A percentile compares a stretch with the other conserved stretches of the same genome.
Conservation (phyloP, 805 yeast species). For the Ogataea nakhonphanomensis region DNA sequence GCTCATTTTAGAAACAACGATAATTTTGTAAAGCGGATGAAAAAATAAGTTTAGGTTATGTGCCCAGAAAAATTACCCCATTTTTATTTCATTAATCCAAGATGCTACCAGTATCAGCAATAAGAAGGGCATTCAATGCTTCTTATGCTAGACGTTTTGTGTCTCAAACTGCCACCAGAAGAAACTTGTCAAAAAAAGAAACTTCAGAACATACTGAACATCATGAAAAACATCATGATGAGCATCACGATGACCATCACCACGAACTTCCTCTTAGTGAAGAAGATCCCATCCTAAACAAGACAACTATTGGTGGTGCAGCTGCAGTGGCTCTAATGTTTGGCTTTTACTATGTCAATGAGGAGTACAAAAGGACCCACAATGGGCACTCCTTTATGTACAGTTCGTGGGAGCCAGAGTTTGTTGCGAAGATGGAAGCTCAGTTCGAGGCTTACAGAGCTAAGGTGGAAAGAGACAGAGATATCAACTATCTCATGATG, state of each 20-base stretch:
- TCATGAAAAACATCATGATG: conserved; percentile 8
- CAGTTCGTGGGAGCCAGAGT: conserved; percentile 14
- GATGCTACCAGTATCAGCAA: too few relatives aligned
- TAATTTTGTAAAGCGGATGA: not conserved
- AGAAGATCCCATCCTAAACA: conserved; percentile 30
- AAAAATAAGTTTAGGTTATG: conserved; percentile 9
- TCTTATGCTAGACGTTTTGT: not conserved
- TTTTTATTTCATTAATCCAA: not conserved
- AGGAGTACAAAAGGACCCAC: conserved; percentile 46
- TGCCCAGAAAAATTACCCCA: conserved; percentile 12
- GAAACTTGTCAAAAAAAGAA: not conserved
- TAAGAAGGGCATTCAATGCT: too few relatives aligned
- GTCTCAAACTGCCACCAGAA: not conserved
- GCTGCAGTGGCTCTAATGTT: conserved; percentile 29
- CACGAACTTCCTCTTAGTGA: conserved; percentile 25
- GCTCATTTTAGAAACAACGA: conserved; percentile 10
- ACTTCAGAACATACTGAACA: not conserved
- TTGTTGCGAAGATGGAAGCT: conserved; percentile 20
- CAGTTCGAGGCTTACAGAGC: conserved; percentile 23
- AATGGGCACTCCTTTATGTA: conserved; percentile 28
- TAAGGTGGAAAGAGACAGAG: conserved; percentile 22
- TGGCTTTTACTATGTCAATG: conserved; percentile 47
- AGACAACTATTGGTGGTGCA: conserved; percentile 21
- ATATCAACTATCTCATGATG: conserved; percentile 21
- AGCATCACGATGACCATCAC: conserved; percentile 15